Percentiles rank a stretch among this genome's conserved stretches.
These are phyloP conservation scores for Candida sithepensis DNA, from an alignment of 805 yeast species.

Conservation along the genomic window DNA sequence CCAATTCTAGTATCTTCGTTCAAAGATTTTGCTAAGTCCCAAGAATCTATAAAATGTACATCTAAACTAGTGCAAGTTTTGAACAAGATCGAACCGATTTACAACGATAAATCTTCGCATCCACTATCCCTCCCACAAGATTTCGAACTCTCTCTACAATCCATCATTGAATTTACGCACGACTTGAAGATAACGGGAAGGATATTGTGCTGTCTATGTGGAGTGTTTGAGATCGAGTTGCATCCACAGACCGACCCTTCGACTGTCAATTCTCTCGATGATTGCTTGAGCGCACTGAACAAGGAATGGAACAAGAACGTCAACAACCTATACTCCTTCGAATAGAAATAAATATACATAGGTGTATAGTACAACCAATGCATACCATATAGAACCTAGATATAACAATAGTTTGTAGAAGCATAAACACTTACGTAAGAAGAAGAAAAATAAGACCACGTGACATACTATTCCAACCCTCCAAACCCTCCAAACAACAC, in stretches of 20 bases:
- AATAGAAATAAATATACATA: slow-evolving; percentile 17
- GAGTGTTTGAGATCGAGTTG: slow-evolving; percentile 24
- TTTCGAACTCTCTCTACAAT: slow-evolving; percentile 14
- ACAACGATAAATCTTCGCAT: slow-evolving; percentile 8
- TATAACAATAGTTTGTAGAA: too few species aligned
- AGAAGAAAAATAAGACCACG: not conserved
- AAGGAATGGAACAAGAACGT: slow-evolving; percentile 24
- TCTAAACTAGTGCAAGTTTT: slow-evolving; percentile 8
- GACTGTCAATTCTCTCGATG: slow-evolving; percentile 3
- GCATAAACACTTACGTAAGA: not conserved
- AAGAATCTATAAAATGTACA: not conserved
- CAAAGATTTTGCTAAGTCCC: not conserved
- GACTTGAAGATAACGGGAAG: slow-evolving; percentile 32
- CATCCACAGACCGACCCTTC: not conserved
- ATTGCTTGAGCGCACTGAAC: slow-evolving; percentile 10
- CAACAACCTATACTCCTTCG: slow-evolving; percentile 33
- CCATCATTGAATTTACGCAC: slow-evolving; percentile 22
- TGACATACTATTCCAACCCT: not conserved
- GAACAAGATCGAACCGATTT: slow-evolving; percentile 11
- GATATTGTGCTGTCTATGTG: slow-evolving; percentile 34
- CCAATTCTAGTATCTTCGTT: not conserved
- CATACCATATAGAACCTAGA: too few species aligned
- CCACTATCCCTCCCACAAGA: slow-evolving; percentile 2
- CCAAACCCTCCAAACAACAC: not conserved
- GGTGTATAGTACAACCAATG: too few species aligned